These are phyloP conservation scores for Royoungia palumana DNA, from an alignment of 768 basidiomycete species.

Conservation along the genomic window DNA sequence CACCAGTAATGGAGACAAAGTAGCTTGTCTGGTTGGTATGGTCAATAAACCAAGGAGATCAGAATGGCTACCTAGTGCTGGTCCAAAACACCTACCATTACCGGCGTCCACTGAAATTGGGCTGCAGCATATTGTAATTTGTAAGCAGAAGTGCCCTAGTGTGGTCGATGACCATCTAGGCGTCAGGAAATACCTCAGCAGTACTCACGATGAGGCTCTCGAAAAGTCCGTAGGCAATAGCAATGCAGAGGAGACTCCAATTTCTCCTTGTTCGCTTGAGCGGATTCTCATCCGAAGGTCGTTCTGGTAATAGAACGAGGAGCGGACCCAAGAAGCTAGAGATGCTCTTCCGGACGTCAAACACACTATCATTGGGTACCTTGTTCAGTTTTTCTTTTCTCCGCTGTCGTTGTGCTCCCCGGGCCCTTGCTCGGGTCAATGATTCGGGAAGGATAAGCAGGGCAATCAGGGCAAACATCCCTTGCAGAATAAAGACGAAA, in stretches of 20 bases:
- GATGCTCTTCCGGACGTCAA: slow-evolving; percentile 37
- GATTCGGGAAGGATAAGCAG: slow-evolving; percentile 77
- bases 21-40: slow-evolving; percentile 57
- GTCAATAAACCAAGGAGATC: background rate
- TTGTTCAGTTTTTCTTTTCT: slow-evolving; percentile 10
- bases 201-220: slow-evolving; percentile 45
- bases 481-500: slow-evolving; percentile 48
- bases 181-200: background rate
- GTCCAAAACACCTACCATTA: slow-evolving; percentile 42
- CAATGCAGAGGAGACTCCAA: slow-evolving; percentile 64
- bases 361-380: background rate
- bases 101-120: slow-evolving; percentile 64
- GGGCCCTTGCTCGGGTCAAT: slow-evolving; percentile 48
- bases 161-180: background rate
- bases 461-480: slow-evolving; percentile 46
- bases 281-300: slow-evolving; percentile 32
- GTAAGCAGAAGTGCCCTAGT: slow-evolving; percentile 53
- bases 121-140: slow-evolving; percentile 64
- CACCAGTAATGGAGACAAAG: slow-evolving; percentile 56
- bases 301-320: slow-evolving; percentile 53
- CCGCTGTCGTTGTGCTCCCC: slow-evolving; percentile 17
- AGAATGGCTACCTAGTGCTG: background rate
- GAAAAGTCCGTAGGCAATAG: slow-evolving; percentile 46
- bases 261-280: slow-evolving; percentile 46
- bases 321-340: slow-evolving; percentile 73